Evolutionary conservation across 768 basidiomycete genomes (phyloP).

Genomic region (Lenzites betulinus): DNA sequence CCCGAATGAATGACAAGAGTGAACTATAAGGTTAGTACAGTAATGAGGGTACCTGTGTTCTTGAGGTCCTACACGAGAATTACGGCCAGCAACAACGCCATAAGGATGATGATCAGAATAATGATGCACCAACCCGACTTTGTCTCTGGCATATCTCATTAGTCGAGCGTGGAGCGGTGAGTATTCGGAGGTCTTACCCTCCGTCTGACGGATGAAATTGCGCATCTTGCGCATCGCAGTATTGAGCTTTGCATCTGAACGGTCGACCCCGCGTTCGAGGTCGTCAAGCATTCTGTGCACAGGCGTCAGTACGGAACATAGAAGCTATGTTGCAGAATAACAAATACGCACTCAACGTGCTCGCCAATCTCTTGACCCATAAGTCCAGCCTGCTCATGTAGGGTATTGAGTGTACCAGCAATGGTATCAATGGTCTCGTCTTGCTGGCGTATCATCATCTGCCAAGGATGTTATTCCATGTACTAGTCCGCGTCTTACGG

Average conservation of each 20-base stretch:
- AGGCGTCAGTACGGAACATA: background rate
- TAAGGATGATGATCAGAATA: conserved; percentile 78
- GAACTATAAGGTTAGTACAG: conserved; percentile 5
- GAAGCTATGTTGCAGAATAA: conserved; percentile 9
- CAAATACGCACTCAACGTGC: conserved; percentile 77
- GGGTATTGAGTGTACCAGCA: conserved; percentile 78
- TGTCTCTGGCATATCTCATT: conserved; percentile 54
- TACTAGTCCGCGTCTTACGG: background rate
- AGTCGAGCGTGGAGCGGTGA: background rate
- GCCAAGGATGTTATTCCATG: background rate
- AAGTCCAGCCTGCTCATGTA: conserved; percentile 88
- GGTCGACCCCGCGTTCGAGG: conserved; percentile 79
- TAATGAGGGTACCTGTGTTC: conserved; percentile 3
- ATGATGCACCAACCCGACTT: conserved; percentile 90
- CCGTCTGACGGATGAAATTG: conserved; percentile 84
- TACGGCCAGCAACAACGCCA: conserved; percentile 75
- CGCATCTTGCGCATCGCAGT: conserved; percentile 73
- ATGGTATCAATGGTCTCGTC: conserved; percentile 89
- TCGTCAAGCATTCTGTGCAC: conserved; percentile 75
- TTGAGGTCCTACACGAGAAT: conserved; percentile 61
- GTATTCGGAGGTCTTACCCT: conserved; percentile 47
- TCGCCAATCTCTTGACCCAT: conserved; percentile 93
- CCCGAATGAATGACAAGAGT: conserved; percentile 1
- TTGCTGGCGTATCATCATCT: conserved; percentile 89
- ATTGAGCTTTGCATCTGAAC: conserved; percentile 62